Base-by-base conservation (phyloP, 495 filamentous ascomycete species). In the Penicillium nucicola region DNA sequence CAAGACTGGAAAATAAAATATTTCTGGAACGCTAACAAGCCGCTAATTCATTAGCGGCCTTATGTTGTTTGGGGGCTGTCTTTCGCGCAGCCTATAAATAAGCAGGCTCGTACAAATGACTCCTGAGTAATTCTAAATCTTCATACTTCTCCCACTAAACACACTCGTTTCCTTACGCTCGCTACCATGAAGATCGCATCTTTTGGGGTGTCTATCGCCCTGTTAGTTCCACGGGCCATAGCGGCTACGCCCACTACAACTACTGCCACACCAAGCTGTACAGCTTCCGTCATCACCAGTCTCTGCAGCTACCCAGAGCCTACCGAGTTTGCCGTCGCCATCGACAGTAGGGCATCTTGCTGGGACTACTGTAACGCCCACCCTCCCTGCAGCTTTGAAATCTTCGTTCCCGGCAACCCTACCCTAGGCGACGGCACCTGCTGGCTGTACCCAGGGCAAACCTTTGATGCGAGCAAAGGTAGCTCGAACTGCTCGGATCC, bases 301-400 rank as follows among this genome's bases (percentile, higher is more conserved):
- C 61, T 64, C 50, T 64, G 61, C 44, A 20, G 30, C 54, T 64
- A 64, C 41, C 54, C 53, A 19, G 46, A 52, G 19, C 61, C 61
- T 35, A 55, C 34, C 39, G 32, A 42, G 18, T 56, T 55, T 44
- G 61, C 55, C 42, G 53, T 62, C 50, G 61, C 61, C 50, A 52
- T 18, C 36, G 44, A 43, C 35, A 18, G 60, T 32, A 53, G 17
- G 33, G 48, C 52, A 46, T 25, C 1, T 32, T 65, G 61, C 58
- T 65, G 58, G 58, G 55, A 65, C 48, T 65, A 65, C 55, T 65
- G 61, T 39, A 58, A 65, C 41, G 52, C 40, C 50, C 33, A 65
- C 50, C 55, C 55, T 52, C 61, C 61, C 32, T 65, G 61, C 50
- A 48, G 30, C 52, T 65, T 65, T 50, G 52, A 59, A 23, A 59